phyloP scores from a whole-genome alignment of 768 basidiomycete species.

The Lactifluus volemus region DNA sequence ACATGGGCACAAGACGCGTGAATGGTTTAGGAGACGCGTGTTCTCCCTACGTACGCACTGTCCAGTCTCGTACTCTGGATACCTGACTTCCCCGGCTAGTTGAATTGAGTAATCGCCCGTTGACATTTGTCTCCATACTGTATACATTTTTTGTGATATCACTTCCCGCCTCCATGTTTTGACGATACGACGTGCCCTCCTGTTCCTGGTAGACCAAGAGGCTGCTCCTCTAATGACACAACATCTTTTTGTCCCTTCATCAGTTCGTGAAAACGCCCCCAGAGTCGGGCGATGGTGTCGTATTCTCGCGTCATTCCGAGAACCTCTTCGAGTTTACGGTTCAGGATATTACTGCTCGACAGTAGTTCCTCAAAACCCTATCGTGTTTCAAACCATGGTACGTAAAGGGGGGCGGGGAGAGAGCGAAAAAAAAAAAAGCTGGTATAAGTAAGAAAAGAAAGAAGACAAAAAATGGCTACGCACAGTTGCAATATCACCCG shows the following conservation, averaged over 20 bases:
- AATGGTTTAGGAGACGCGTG: slow-evolving; percentile 13
- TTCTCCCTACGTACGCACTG: slow-evolving; percentile 9
- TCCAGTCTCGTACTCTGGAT: slow-evolving; percentile 22
- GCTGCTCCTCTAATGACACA: slow-evolving; percentile 24
- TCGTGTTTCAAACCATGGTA: background rate
- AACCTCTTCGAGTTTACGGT: slow-evolving; percentile 89
- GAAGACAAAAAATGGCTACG: slow-evolving; percentile 20
- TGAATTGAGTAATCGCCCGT: slow-evolving; percentile 10
- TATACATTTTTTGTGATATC: slow-evolving; percentile 14
- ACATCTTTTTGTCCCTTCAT: slow-evolving; percentile 41
- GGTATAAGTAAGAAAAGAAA: background rate
- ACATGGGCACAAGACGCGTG: slow-evolving; percentile 30
- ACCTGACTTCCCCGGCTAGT: slow-evolving; percentile 20
- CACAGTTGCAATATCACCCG: slow-evolving; percentile 67
- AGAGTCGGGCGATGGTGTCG: slow-evolving; percentile 76
- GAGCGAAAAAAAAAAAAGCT: too few species aligned
- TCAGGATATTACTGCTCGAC: slow-evolving; percentile 74
- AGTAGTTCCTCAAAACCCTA: slow-evolving; percentile 87
- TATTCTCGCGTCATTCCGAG: slow-evolving; percentile 90
- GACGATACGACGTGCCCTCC: slow-evolving; percentile 52
- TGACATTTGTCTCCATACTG: slow-evolving; percentile 13
- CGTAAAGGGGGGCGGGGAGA: background rate
- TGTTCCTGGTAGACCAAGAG: slow-evolving; percentile 53
- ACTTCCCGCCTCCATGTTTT: slow-evolving; percentile 22
- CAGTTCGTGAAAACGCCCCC: slow-evolving; percentile 72